Evolutionary conservation across 1,139 yeast species (phyloP).

Genomic region (Spencermartinsiella ligniputridi): DNA sequence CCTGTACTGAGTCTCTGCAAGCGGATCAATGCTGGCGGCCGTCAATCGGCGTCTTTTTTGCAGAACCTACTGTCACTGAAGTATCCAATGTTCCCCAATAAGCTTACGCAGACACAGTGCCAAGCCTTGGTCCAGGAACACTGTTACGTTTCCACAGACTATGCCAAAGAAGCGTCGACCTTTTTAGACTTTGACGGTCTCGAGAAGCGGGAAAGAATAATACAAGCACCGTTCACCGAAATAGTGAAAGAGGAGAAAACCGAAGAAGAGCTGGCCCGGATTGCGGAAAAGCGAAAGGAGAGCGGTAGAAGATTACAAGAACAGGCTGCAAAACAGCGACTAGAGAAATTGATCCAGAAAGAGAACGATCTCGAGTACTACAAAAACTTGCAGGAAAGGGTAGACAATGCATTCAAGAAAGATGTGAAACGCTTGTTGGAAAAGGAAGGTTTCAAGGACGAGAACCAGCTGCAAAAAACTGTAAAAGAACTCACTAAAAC

Average conservation of each 20-base stretch:
- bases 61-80: slow-evolving; percentile 65
- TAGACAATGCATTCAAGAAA: slow-evolving; percentile 46
- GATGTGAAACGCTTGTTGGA: slow-evolving; percentile 47
- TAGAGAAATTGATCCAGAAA: slow-evolving; percentile 74
- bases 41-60: slow-evolving; percentile 61
- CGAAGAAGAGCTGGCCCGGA: slow-evolving; percentile 74
- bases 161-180: slow-evolving; percentile 55
- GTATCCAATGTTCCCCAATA: slow-evolving; percentile 87
- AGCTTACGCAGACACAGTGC: slow-evolving; percentile 59
- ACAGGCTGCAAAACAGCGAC: slow-evolving; percentile 81
- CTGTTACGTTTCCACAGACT: slow-evolving; percentile 73
- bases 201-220: slow-evolving; percentile 62
- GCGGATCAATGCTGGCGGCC: slow-evolving; percentile 91
- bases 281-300: slow-evolving; percentile 77
- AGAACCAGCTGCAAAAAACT: slow-evolving; percentile 66
- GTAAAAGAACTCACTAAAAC: slow-evolving; percentile 62
- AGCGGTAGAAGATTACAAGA: slow-evolving; percentile 87
- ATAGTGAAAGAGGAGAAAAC: slow-evolving; percentile 63
- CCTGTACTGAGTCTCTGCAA: slow-evolving; percentile 68
- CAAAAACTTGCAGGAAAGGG: slow-evolving; percentile 49
- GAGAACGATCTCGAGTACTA: slow-evolving; percentile 78
- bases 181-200: slow-evolving; percentile 60
- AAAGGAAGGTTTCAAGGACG: slow-evolving; percentile 74
- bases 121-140: slow-evolving; percentile 65
- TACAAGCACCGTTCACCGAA: slow-evolving; percentile 79